Percentiles rank a stretch among this genome's conserved stretches.
These are phyloP conservation scores for Hypoxylon intermedium DNA, from an alignment of 495 filamentous ascomycete genomes.

Conservation along the genomic window DNA sequence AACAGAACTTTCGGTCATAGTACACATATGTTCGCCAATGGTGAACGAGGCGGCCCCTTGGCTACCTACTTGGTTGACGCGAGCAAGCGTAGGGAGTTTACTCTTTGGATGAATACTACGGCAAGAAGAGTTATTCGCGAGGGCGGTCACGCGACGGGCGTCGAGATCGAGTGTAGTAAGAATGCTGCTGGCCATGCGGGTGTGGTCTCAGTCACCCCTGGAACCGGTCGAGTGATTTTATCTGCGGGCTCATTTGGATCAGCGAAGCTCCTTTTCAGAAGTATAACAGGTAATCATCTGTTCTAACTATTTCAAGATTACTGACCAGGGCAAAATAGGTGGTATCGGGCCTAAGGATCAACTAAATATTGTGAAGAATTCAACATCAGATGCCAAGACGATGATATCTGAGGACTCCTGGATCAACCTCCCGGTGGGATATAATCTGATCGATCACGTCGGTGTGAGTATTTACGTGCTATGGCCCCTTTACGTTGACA, in stretches of 20 bases:
- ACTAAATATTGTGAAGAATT: conserved; percentile 56
- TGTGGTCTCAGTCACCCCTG: conserved; percentile 58
- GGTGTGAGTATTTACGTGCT: conserved; percentile 44
- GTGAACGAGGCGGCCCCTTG: conserved; percentile 67
- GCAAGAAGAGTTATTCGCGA: conserved; percentile 65
- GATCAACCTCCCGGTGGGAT: conserved; percentile 70
- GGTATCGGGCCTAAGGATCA: conserved; percentile 63
- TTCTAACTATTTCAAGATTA: not conserved
- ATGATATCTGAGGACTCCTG: conserved; percentile 57
- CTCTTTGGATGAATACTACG: conserved; percentile 64
- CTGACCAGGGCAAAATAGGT: conserved; percentile 37
- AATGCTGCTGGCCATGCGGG: conserved; percentile 56
- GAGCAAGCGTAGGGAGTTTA: conserved; percentile 62
- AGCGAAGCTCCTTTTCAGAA: conserved; percentile 62
- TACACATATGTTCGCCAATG: conserved; percentile 66
- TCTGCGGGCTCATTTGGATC: conserved; percentile 67
- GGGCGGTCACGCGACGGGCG: conserved; percentile 62
- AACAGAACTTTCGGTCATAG: conserved; percentile 64
- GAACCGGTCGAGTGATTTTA: conserved; percentile 65
- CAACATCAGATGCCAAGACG: conserved; percentile 49
- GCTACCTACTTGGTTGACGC: conserved; percentile 69
- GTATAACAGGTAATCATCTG: conserved; percentile 5
- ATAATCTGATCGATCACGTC: conserved; percentile 68
- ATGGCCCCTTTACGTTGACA: not conserved
- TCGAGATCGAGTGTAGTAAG: conserved; percentile 62